Evolutionary conservation across 495 filamentous ascomycete genomes (phyloP).

Genomic region (Penicillium arizonense): DNA sequence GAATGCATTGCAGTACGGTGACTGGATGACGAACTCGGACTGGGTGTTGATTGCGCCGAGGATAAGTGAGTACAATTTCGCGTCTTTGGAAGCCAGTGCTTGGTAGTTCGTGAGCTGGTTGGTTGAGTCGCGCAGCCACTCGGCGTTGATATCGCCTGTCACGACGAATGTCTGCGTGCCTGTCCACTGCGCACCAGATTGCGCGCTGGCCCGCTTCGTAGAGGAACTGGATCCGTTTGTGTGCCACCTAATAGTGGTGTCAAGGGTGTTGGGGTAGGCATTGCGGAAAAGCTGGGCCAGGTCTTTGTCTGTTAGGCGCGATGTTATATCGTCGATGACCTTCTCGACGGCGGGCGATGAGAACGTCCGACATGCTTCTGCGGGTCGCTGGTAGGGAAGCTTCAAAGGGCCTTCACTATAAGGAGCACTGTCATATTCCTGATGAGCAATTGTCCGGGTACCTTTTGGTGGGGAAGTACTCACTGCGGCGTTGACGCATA

Average conservation of each 20-base stretch:
- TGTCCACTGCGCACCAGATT: slow-evolving; percentile 69
- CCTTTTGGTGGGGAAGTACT: slow-evolving; percentile 10
- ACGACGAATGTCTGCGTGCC: slow-evolving; percentile 93
- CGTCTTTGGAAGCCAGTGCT: slow-evolving; percentile 74
- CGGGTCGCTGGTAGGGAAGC: slow-evolving; percentile 88
- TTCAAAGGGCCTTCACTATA: slow-evolving; percentile 74
- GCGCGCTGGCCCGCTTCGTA: slow-evolving; percentile 48
- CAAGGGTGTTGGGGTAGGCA: slow-evolving; percentile 92
- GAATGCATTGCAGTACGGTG: slow-evolving; percentile 98
- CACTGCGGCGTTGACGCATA: slow-evolving; percentile 49
- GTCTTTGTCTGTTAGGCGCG: slow-evolving; percentile 79
- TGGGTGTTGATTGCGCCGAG: slow-evolving; percentile 97
- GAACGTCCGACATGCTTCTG: slow-evolving; percentile 82
- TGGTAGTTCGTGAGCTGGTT: slow-evolving; percentile 95
- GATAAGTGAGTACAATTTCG: slow-evolving; percentile 71
- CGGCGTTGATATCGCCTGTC: slow-evolving; percentile 97
- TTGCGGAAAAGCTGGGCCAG: slow-evolving; percentile 94
- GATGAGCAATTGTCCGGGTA: background rate
- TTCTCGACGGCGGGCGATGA: slow-evolving; percentile 79
- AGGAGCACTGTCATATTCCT: slow-evolving; percentile 53
- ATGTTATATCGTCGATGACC: slow-evolving; percentile 78
- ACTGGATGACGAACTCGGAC: slow-evolving; percentile 87
- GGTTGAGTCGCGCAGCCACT: slow-evolving; percentile 96
- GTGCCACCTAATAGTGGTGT: slow-evolving; percentile 87
- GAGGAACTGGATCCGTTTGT: slow-evolving; percentile 46